Base-by-base conservation (phyloP, 2,329 filamentous ascomycete species). In the Thermomyces lanuginosus region DNA sequence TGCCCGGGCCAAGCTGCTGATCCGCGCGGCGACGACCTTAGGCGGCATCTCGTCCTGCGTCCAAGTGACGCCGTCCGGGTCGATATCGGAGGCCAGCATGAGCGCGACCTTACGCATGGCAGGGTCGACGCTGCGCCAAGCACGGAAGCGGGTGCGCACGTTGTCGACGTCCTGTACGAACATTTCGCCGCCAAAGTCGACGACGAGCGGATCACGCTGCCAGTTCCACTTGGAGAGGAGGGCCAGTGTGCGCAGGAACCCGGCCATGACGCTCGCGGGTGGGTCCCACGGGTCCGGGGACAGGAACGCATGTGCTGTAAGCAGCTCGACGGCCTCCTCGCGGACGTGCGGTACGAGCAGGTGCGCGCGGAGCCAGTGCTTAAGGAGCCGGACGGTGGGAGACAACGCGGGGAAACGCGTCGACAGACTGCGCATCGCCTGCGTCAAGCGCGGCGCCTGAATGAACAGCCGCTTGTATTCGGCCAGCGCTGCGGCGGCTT, bases 141-240 rank as follows among this genome's bases (percentile, higher is more conserved):
- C 74, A 34, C 81, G 71, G 31, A 95, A 75, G 11, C 76, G 72
- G 3, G 73, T 78, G 19, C 63, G 64, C 36, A 89, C 72, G 2
- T 62, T 58, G 16, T 67, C 56, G 7, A 76, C 63, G 16, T 77
- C 69, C 7, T 67, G 58, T 5, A 60, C 52, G 5, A 67, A 66
- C 44, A 91, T 62, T n/a, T n/a, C n/a, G 8, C 46, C 48, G 13
- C 71, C 66, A 14, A 81, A 66, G 48, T 93, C 82, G 14, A 93
- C 64, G 17, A 92, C 63, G 16, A 95, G 61, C 1, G 89, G 78
- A 28, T 83, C 75, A 5, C 73, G 63, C 15, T 79, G 71, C 89
- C 89, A 98, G 48, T 95, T 82, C 83, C 89, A 98, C 21, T 72
- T 66, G 1, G 83, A 72, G 8, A 98, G 61, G 49, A 86, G 77